Percentiles rank a stretch among this genome's conserved stretches.
Evolutionary conservation across 768 basidiomycete species (phyloP).

Genomic region (Lenzites betulinus): DNA sequence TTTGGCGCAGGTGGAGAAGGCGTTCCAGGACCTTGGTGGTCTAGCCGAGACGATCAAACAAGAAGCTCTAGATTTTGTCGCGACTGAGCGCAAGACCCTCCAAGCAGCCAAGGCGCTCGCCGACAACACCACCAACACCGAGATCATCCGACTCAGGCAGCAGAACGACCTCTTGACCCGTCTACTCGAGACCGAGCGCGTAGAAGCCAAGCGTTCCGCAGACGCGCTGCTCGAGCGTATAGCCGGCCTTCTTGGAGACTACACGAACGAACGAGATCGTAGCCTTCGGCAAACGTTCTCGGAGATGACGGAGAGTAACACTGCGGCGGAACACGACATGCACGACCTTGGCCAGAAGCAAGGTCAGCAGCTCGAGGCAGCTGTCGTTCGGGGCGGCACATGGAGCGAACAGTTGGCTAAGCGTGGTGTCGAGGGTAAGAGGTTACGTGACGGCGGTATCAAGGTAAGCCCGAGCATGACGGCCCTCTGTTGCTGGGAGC

Average conservation of each 20-base stretch:
- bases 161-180: slow-evolving; percentile 69
- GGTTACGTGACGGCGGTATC: slow-evolving; percentile 55
- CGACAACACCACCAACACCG: slow-evolving; percentile 47
- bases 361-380: slow-evolving; percentile 43
- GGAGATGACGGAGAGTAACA: slow-evolving; percentile 56
- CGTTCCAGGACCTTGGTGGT: slow-evolving; percentile 57
- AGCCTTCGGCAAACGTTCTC: slow-evolving; percentile 61
- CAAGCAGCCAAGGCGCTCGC: slow-evolving; percentile 51
- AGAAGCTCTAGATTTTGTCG: slow-evolving; percentile 59
- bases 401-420: slow-evolving; percentile 45
- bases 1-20: slow-evolving; percentile 49
- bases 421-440: slow-evolving; percentile 51
- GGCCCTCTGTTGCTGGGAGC: slow-evolving; percentile 6
- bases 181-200: slow-evolving; percentile 66
- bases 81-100: slow-evolving; percentile 53
- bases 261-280: slow-evolving; percentile 66
- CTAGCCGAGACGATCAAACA: slow-evolving; percentile 61
- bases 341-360: slow-evolving; percentile 51
- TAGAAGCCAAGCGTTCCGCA: slow-evolving; percentile 65
- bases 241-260: slow-evolving; percentile 70
- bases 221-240: slow-evolving; percentile 77
- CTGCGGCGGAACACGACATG: slow-evolving; percentile 53
- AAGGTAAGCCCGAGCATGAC: slow-evolving; percentile 46
- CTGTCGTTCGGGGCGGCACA: slow-evolving; percentile 44
- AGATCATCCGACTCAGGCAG: slow-evolving; percentile 61